A percentile compares a stretch with the other conserved stretches of the same genome.
Evolutionary conservation across 352 stramenopile genomes (phyloP).

Genomic region (Plasmopara viticola): DNA sequence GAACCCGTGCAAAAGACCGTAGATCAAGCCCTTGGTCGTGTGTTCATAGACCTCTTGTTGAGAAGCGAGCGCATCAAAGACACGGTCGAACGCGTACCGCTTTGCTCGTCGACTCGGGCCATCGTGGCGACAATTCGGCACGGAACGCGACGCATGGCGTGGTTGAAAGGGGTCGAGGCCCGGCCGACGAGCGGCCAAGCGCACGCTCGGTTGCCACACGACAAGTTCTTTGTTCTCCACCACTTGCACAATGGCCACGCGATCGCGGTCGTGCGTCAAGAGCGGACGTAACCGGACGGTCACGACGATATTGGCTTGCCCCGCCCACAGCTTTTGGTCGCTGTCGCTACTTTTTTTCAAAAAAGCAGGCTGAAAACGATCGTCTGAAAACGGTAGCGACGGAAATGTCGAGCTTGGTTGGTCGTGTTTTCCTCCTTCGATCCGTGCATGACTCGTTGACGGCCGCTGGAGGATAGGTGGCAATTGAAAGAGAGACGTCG

Average conservation of each 20-base stretch:
- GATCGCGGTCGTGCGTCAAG: slow-evolving; percentile 63
- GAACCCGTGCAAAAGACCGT: slow-evolving; percentile 83
- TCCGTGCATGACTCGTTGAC: slow-evolving; percentile 30
- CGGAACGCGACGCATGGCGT: slow-evolving; percentile 25
- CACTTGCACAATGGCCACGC: slow-evolving; percentile 74
- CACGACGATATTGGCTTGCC: slow-evolving; percentile 85
- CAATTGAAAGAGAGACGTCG: too few relatives aligned
- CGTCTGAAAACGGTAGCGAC: neutral
- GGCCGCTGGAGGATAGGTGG: slow-evolving; percentile 15
- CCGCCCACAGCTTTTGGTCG: slow-evolving; percentile 81
- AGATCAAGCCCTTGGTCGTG: slow-evolving; percentile 85
- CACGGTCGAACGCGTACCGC: slow-evolving; percentile 87
- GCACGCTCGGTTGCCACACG: slow-evolving; percentile 25
- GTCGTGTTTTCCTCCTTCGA: slow-evolving; percentile 25
- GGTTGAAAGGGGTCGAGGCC: slow-evolving; percentile 27
- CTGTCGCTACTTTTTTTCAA: slow-evolving; percentile 33
- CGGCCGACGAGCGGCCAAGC: slow-evolving; percentile 17
- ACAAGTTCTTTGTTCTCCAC: slow-evolving; percentile 82
- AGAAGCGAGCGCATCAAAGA: slow-evolving; percentile 60
- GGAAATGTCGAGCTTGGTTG: too few relatives aligned
- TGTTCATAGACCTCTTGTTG: slow-evolving; percentile 81
- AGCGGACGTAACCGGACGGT: slow-evolving; percentile 82
- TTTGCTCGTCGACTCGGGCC: slow-evolving; percentile 53
- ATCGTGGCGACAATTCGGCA: slow-evolving; percentile 3
- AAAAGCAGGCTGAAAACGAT: slow-evolving; percentile 3